phyloP scores from a whole-genome alignment of 495 filamentous ascomycete genomes.

The Aspergillus cristatus region DNA sequence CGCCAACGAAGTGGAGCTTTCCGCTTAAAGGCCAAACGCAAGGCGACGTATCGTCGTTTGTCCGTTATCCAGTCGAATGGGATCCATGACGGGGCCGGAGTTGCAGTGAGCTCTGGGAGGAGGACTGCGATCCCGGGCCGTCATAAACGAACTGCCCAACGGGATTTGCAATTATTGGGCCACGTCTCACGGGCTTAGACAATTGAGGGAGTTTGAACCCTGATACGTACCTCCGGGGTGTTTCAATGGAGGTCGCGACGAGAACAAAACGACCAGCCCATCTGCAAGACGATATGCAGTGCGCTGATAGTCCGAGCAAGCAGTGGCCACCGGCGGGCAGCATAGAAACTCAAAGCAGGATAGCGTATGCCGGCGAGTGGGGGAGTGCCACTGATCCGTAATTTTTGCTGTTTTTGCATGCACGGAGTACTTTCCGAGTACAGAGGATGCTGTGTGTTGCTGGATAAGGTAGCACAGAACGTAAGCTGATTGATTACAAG shows the following conservation, averaged over 20 bases:
- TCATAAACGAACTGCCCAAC: slow-evolving; percentile 31
- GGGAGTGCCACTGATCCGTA: slow-evolving; percentile 13
- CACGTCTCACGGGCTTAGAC: slow-evolving; percentile 25
- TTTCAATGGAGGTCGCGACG: slow-evolving; percentile 22
- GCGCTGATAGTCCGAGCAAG: slow-evolving; percentile 10
- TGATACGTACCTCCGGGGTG: too few relatives aligned
- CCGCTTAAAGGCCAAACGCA: slow-evolving; percentile 19
- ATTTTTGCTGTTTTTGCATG: slow-evolving; percentile 1
- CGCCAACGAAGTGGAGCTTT: slow-evolving; percentile 6
- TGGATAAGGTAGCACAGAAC: too few relatives aligned
- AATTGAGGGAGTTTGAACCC: too few relatives aligned
- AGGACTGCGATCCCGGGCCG: slow-evolving; percentile 17
- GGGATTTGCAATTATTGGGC: slow-evolving; percentile 29
- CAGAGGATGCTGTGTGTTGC: too few relatives aligned
- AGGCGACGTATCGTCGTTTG: slow-evolving; percentile 37
- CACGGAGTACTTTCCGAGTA: too few relatives aligned
- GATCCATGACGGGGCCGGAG: slow-evolving; percentile 14
- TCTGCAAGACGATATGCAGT: slow-evolving; percentile 14
- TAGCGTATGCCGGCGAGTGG: slow-evolving; percentile 9
- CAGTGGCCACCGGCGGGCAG: slow-evolving; percentile 4
- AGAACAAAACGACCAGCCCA: slow-evolving; percentile 4
- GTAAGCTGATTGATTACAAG: too few relatives aligned
- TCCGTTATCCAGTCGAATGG: slow-evolving; percentile 23
- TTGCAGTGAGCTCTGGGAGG: slow-evolving; percentile 14
- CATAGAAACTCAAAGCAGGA: slow-evolving; percentile 6